phyloP scores from a whole-genome alignment of 768 basidiomycete genomes.

The Boletus vinaceobasis region DNA sequence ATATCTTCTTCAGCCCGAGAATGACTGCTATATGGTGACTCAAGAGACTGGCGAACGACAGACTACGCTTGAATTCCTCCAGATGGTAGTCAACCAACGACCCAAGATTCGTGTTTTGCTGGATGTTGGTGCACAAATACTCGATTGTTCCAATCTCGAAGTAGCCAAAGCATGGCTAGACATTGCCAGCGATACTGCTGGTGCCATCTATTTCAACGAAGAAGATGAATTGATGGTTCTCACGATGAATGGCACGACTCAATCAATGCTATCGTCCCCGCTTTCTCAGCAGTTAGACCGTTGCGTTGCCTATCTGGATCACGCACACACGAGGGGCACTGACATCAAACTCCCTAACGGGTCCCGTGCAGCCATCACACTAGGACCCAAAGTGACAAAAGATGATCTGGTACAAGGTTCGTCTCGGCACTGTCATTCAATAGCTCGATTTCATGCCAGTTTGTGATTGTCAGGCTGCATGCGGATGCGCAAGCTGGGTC shows the following conservation, averaged over 20 bases:
- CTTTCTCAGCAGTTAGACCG: conserved; percentile 33
- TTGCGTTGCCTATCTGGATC: conserved; percentile 50
- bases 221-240: conserved; percentile 3
- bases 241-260: not conserved
- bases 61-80: too few relatives aligned
- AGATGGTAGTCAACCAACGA: too few relatives aligned
- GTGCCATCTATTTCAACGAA: conserved; percentile 41
- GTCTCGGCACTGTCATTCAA: conserved; percentile 21
- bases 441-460: conserved; percentile 27
- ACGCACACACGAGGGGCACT: conserved; percentile 47
- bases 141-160: too few relatives aligned
- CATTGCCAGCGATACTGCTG: conserved; percentile 21
- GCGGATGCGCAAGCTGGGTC: conserved; percentile 47
- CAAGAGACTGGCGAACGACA: too few relatives aligned
- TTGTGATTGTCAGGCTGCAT: conserved; percentile 37
- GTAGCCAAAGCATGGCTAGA: too few relatives aligned
- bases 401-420: conserved; percentile 30
- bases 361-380: conserved; percentile 17
- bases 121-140: too few relatives aligned
- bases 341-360: conserved; percentile 46
- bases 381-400: conserved; percentile 51
- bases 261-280: not conserved
- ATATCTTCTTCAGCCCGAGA: too few relatives aligned
- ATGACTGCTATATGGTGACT: too few relatives aligned
- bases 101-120: too few relatives aligned